Conservation (phyloP, 768 basidiomycete genomes). For the Boletus rubescentipes region DNA sequence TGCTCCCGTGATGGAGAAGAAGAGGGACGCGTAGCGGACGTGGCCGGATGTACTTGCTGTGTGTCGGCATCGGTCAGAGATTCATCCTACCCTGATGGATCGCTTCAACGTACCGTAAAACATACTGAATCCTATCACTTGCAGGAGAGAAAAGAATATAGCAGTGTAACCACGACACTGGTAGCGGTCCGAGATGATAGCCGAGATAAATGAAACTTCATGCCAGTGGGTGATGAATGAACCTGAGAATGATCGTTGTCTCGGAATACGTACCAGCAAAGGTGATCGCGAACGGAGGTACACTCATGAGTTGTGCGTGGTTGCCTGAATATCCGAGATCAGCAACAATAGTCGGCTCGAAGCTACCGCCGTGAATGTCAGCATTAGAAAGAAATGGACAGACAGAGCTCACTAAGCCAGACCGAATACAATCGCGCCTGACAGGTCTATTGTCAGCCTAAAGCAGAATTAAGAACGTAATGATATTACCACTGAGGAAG, state of each 20-base stretch:
- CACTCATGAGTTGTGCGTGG: constrained; percentile 59
- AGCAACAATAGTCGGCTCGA: constrained; percentile 67
- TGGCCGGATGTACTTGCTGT: constrained; percentile 32
- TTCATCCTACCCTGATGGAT: not conserved
- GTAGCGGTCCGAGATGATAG: constrained; percentile 54
- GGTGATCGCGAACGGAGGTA: constrained; percentile 45
- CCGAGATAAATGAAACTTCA: constrained; percentile 38
- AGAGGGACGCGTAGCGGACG: constrained; percentile 55
- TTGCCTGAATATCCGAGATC: constrained; percentile 55
- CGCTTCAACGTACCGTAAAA: constrained; percentile 44
- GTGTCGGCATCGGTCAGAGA: not conserved
- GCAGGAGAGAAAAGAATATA: constrained; percentile 44
- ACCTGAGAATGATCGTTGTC: not conserved
- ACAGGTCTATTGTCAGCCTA: not conserved
- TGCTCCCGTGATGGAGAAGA: constrained; percentile 52
- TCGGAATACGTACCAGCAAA: constrained; percentile 40
- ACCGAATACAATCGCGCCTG: constrained; percentile 20
- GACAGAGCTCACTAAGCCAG: constrained; percentile 23
- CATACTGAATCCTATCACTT: constrained; percentile 52
- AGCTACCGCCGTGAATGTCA: constrained; percentile 45
- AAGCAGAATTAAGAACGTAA: not conserved
- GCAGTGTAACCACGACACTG: constrained; percentile 48
- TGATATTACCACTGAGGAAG: constrained; percentile 49
- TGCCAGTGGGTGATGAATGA: not conserved
- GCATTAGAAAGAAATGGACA: constrained; percentile 27